Conservation (phyloP, 306 rosid species). For the Dalbergia cultrata region DNA sequence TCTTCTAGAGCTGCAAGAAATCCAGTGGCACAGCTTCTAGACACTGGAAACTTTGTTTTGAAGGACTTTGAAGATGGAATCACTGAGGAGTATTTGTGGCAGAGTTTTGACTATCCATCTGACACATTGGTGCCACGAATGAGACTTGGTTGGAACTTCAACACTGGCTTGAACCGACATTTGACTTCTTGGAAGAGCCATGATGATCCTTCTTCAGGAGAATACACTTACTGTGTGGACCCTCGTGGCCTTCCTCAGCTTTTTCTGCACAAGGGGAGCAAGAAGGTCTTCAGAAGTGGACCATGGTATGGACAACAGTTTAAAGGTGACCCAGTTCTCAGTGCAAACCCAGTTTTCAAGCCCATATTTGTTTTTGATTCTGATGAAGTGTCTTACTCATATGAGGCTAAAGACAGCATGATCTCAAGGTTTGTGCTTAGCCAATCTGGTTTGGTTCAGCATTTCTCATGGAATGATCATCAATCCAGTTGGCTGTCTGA, state of each 20-base stretch:
- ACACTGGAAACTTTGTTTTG: conserved; percentile 59
- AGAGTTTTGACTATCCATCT: conserved; percentile 66
- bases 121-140: conserved; percentile 60
- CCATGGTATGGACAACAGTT: conserved; percentile 59
- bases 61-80: conserved; percentile 32
- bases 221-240: conserved; percentile 53
- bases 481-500: conserved; percentile 42
- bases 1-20: conserved; percentile 31
- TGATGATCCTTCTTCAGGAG: conserved; percentile 55
- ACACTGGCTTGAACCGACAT: conserved; percentile 52
- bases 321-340: conserved; percentile 43
- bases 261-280: conserved; percentile 47
- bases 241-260: conserved; percentile 58
- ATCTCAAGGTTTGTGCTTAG: conserved; percentile 51
- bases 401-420: conserved; percentile 42
- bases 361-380: conserved; percentile 52
- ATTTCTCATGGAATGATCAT: conserved; percentile 52
- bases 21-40: conserved; percentile 51
- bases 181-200: conserved; percentile 55
- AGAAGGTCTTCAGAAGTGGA: conserved; percentile 56
- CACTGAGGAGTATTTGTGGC: conserved; percentile 53
- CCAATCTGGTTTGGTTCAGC: conserved; percentile 50
- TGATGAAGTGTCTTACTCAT: conserved; percentile 56
- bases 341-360: conserved; percentile 50
- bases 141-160: conserved; percentile 64